Base-by-base conservation (phyloP, 2,329 filamentous ascomycete genomes). In the Aspergillus unguis region DNA sequence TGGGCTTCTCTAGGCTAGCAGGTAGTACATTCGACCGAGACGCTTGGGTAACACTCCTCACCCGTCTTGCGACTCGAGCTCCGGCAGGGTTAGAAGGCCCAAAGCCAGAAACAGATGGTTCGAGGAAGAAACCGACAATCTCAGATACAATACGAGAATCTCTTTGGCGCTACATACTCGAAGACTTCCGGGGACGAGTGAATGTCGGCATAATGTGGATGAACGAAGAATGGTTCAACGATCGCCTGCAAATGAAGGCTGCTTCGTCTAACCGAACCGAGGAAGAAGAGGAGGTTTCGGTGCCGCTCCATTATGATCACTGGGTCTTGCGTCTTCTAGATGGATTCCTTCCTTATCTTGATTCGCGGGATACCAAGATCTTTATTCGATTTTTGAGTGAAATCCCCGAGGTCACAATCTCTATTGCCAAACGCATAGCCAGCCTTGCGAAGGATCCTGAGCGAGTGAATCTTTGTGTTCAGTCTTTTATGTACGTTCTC, bases 201-300 rank as follows among this genome's bases (percentile, higher is more conserved):
- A 92, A 95, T 61, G 83, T 94, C 25, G 92, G 91, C 1, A 90
- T 97, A 47, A 86, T 87, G 6, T 99, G 94, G 94, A 80, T 99
- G 11, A 95, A 87, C 62, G 94, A 99, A 70, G 94, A 99, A 73
- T 99, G 94, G 92, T 97, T 96, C 71, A 95, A 92, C 63, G 92
- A 97, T 69, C 85, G 79, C 40, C 71, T 90, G 31, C 75, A 80
- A 48, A 67, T 74, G 41, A 75, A 73, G 54, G 61, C 67, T 46
- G 69, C 73, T 75, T 58, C 75, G 44, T 68, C 58, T 52, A 76
- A 70, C 49, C 65, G 66, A n/a, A 71, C 70, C 32, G 71, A 66
- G 44, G 68, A 69, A 8, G 76, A 79, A 37, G 78, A 80, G 6
- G 77, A 81, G 3, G 66, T 80, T 32, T 64, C 62, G 3, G 63